Conservation (phyloP, 2,329 filamentous ascomycete genomes). For the Phyllosticta citribraziliensis region DNA sequence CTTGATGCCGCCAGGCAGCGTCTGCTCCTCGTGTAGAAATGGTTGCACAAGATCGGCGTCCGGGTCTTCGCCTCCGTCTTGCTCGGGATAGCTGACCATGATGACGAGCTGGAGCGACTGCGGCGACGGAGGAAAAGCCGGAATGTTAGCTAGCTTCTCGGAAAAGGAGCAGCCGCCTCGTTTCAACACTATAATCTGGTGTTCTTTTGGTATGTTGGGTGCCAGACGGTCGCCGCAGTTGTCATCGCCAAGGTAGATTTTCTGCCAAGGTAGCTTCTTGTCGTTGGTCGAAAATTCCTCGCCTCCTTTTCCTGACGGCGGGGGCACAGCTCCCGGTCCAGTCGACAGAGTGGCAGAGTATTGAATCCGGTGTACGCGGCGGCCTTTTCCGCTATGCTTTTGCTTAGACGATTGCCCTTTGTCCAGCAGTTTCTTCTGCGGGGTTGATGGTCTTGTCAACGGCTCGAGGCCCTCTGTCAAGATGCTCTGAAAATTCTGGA, state of each 20-base stretch:
- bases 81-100: constrained; percentile 56
- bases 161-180: constrained; percentile 80
- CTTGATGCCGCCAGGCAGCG: constrained; percentile 57
- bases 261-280: constrained; percentile 55
- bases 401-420: constrained; percentile 3
- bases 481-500: constrained; percentile 27
- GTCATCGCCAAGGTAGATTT: constrained; percentile 58
- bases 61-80: constrained; percentile 18
- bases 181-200: constrained; percentile 73
- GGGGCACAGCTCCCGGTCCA: constrained; percentile 56
- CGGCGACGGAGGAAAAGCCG: constrained; percentile 55
- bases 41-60: constrained; percentile 47
- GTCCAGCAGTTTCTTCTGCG: constrained; percentile 5
- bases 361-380: constrained; percentile 19
- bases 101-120: constrained; percentile 69
- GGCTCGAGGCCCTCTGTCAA: constrained; percentile 16
- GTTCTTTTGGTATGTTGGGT: constrained; percentile 37
- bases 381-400: constrained; percentile 8
- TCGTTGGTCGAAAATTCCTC: constrained; percentile 18
- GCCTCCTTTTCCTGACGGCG: constrained; percentile 48
- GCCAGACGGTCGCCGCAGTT: constrained; percentile 53
- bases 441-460: constrained; percentile 10
- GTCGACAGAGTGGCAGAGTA: constrained; percentile 43
- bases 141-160: constrained; percentile 76
- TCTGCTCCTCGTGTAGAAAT: constrained; percentile 64